Evolutionary conservation across 192 early-diverging fungal genomes (phyloP).

Genomic region (Coemansia sp.): DNA sequence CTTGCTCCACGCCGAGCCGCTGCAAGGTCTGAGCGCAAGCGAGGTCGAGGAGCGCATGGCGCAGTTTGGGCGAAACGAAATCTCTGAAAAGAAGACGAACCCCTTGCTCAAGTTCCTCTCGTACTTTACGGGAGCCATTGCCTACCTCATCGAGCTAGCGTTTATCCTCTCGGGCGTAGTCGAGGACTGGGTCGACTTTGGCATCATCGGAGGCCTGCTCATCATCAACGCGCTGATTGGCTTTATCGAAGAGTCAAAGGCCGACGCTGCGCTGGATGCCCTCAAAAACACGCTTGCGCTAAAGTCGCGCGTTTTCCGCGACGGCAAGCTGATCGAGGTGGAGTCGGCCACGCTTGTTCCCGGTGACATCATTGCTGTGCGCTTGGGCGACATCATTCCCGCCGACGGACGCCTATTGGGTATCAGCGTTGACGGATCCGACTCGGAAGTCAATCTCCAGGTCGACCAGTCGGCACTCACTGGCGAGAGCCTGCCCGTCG

Average conservation of each 20-base stretch:
- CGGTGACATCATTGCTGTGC: conserved; percentile 87
- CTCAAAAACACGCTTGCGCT: conserved; percentile 91
- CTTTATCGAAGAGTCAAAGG: conserved; percentile 90
- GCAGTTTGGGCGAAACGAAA: conserved; percentile 79
- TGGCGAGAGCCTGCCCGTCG: conserved; percentile 89
- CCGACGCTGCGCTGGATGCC: conserved; percentile 90
- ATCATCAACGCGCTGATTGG: conserved; percentile 90
- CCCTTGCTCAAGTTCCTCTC: conserved; percentile 80
- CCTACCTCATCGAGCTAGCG: conserved; percentile 87
- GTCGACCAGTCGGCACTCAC: conserved; percentile 94
- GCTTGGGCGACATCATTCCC: conserved; percentile 92
- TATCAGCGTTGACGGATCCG: conserved; percentile 73
- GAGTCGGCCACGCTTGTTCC: conserved; percentile 80
- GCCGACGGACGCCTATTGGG: conserved; percentile 85
- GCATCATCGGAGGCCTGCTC: conserved; percentile 75
- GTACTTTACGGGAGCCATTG: conserved; percentile 88
- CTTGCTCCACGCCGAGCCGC: conserved; percentile 78
- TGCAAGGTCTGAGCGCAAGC: conserved; percentile 67
- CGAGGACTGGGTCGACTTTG: conserved; percentile 79
- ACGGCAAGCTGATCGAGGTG: conserved; percentile 71
- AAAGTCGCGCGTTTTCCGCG: conserved; percentile 78
- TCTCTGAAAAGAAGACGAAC: conserved; percentile 81
- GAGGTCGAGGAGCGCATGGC: conserved; percentile 73
- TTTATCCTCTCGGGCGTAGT: conserved; percentile 77
- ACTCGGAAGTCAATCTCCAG: conserved; percentile 72